phyloP scores from a whole-genome alignment of 148 eudicot species.

The Cornus florida region DNA sequence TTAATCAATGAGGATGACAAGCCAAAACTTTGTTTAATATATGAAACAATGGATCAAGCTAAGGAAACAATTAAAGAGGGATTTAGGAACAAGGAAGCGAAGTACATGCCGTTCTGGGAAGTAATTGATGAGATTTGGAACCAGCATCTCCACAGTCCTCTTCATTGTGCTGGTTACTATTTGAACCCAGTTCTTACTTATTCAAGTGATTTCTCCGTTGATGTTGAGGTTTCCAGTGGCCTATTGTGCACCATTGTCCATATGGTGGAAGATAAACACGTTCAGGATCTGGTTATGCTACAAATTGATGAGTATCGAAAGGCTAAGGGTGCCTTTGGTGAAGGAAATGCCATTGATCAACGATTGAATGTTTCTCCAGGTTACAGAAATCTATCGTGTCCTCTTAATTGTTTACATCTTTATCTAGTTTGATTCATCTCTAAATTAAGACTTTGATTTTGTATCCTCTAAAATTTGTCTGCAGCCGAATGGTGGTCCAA shows the following conservation, averaged over 20 bases:
- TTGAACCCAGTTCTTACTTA: conserved; percentile 49
- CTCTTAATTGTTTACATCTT: neutral
- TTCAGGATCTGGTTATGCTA: conserved; percentile 30
- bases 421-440: conserved; percentile 4
- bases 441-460: neutral
- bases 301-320: conserved; percentile 43
- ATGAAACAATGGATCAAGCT: conserved; percentile 68
- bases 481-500: conserved; percentile 66
- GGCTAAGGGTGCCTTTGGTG: conserved; percentile 32
- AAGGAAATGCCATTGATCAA: conserved; percentile 28
- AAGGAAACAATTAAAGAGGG: conserved; percentile 62
- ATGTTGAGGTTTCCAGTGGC: conserved; percentile 58
- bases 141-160: conserved; percentile 53
- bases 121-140: conserved; percentile 70
- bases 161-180: conserved; percentile 67
- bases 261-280: conserved; percentile 25
- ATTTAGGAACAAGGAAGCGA: conserved; percentile 32
- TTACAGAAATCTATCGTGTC: conserved; percentile 17
- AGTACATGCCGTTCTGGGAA: conserved; percentile 44
- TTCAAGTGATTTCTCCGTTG: conserved; percentile 37
- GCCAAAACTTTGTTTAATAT: conserved; percentile 50
- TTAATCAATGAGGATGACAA: conserved; percentile 33
- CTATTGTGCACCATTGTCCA: conserved; percentile 40
- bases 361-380: conserved; percentile 52
- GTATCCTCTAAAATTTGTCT: conserved; percentile 1